Evolutionary conservation across 306 rosid species (phyloP).

Genomic region (Psophocarpus tetragonolobus): DNA sequence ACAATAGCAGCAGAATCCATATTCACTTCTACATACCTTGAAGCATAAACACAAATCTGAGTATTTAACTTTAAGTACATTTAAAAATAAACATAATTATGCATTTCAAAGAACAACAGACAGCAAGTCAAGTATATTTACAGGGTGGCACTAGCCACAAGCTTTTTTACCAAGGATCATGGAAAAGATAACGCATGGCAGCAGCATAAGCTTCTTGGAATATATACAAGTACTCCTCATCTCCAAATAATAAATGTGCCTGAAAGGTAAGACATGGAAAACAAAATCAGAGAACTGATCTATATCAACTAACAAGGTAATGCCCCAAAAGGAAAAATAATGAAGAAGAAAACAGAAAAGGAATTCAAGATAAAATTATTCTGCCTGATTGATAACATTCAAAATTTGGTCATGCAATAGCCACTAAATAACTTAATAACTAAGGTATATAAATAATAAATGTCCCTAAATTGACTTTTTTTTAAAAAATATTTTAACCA

Average conservation of each 20-base stretch:
- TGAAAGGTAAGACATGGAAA: slow-evolving; percentile 42
- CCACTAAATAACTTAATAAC: not conserved
- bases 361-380: not conserved
- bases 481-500: not conserved
- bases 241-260: slow-evolving; percentile 95
- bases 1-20: slow-evolving; percentile 97
- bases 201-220: slow-evolving; percentile 99
- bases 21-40: slow-evolving; percentile 96
- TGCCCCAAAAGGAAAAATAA: not conserved
- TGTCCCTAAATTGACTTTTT: not conserved
- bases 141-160: slow-evolving; percentile 45
- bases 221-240: slow-evolving; percentile 92
- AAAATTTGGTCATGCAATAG: not conserved
- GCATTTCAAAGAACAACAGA: slow-evolving; percentile 24
- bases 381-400: not conserved
- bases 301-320: slow-evolving; percentile 15
- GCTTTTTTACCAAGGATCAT: slow-evolving; percentile 91
- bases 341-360: not conserved
- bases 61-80: slow-evolving; percentile 30
- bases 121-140: slow-evolving; percentile 30
- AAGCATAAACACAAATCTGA: slow-evolving; percentile 31
- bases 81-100: slow-evolving; percentile 7
- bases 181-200: slow-evolving; percentile 85
- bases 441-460: slow-evolving; percentile 12
- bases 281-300: slow-evolving; percentile 30